Percentiles rank a stretch among this genome's conserved stretches.
Conservation (phyloP, 305 asterid genomes). For the Fraxinus dipetala region DNA sequence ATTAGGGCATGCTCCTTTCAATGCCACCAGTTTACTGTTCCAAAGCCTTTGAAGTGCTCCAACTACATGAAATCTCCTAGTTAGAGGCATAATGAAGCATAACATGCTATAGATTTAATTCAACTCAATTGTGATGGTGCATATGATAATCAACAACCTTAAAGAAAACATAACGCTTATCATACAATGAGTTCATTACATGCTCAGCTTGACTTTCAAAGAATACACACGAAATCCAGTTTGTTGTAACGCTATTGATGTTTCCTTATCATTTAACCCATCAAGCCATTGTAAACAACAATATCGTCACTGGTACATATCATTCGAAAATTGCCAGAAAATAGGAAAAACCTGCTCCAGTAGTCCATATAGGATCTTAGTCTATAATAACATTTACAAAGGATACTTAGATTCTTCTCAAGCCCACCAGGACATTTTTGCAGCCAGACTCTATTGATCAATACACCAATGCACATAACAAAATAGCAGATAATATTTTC, state of each 20-base stretch:
- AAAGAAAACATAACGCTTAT: not conserved
- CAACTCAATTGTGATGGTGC: not conserved
- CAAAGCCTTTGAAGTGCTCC: constrained; percentile 85
- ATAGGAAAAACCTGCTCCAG: not conserved
- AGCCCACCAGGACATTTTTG: not conserved
- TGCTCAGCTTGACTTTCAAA: not conserved
- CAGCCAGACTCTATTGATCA: not conserved
- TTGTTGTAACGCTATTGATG: not conserved
- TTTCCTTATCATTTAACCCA: not conserved
- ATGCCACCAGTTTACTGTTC: constrained; percentile 80
- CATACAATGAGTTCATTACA: not conserved
- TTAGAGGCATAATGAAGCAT: constrained; percentile 23
- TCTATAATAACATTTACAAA: not conserved
- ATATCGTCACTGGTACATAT: not conserved
- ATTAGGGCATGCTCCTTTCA: constrained; percentile 91
- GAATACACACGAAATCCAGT: not conserved
- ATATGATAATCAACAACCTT: constrained; percentile 1
- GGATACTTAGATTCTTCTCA: not conserved
- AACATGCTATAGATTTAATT: not conserved
- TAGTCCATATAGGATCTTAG: not conserved
- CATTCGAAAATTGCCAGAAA: not conserved
- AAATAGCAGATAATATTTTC: not conserved
- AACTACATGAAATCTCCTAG: constrained; percentile 43
- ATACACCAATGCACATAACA: not conserved
- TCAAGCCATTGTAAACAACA: not conserved